Evolutionary conservation across 495 filamentous ascomycete genomes (phyloP).

Genomic region (Hypoxylon perforatum): DNA sequence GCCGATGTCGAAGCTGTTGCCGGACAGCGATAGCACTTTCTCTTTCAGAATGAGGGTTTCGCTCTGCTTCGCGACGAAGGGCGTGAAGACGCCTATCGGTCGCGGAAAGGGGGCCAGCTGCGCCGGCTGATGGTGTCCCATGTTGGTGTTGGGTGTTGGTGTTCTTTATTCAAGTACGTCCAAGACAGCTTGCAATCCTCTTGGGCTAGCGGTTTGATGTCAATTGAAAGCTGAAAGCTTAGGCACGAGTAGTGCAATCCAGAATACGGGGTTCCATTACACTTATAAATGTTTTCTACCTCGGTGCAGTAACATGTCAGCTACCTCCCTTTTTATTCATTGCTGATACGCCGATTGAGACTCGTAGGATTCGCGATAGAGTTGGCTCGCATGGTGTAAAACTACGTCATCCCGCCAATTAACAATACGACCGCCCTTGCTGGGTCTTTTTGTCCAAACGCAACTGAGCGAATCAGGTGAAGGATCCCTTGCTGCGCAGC

Average conservation of each 20-base stretch:
- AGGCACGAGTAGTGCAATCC: background rate
- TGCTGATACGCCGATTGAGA: background rate
- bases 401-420: background rate
- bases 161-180: background rate
- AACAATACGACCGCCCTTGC: background rate
- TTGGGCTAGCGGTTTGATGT: background rate
- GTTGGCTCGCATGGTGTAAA: background rate
- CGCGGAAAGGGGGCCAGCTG: conserved; percentile 50
- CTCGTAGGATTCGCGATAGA: background rate
- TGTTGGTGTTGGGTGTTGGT: background rate
- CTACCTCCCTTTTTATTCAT: background rate
- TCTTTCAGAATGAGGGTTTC: conserved; percentile 66
- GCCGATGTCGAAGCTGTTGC: conserved; percentile 68
- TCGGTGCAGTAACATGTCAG: background rate
- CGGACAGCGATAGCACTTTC: conserved; percentile 63
- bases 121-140: conserved; percentile 4
- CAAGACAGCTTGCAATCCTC: background rate
- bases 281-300: background rate
- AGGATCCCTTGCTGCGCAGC: too few relatives aligned
- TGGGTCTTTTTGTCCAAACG: too few relatives aligned
- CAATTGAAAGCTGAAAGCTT: background rate
- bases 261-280: background rate
- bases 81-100: conserved; percentile 59
- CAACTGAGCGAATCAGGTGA: too few relatives aligned
- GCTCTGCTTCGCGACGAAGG: conserved; percentile 57